Percentiles rank a stretch among this genome's conserved stretches.
Conservation (phyloP, 768 basidiomycete species). For the Termitomyces sp. region DNA sequence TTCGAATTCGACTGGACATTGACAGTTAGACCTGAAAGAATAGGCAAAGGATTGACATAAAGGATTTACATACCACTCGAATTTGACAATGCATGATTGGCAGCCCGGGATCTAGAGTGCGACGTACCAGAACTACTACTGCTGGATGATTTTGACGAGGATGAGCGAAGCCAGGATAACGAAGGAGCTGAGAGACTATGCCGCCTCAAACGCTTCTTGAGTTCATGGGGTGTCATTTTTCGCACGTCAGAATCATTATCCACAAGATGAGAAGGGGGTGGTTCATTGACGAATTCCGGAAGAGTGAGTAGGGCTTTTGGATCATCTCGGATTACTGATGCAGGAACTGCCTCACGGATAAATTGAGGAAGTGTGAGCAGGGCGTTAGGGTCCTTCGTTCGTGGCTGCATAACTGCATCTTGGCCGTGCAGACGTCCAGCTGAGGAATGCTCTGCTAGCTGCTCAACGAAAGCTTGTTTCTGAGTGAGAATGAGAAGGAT, state of each 20-base stretch:
- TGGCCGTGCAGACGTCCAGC: conserved; percentile 76
- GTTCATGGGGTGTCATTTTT: conserved; percentile 14
- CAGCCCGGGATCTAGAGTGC: conserved; percentile 16
- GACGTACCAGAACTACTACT: conserved; percentile 7
- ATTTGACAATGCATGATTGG: conserved; percentile 6
- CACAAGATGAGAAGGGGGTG: conserved; percentile 28
- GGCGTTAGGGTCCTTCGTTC: conserved; percentile 46
- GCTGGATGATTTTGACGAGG: conserved; percentile 23
- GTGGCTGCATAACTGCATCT: conserved; percentile 58
- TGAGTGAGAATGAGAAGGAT: conserved; percentile 21
- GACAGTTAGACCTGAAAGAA: neutral
- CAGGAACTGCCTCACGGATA: conserved; percentile 50
- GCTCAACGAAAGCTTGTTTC: conserved; percentile 76
- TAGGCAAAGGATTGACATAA: neutral
- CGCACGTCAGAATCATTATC: conserved; percentile 9
- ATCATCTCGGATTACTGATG: conserved; percentile 30
- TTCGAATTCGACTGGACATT: conserved; percentile 33
- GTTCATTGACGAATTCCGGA: conserved; percentile 58
- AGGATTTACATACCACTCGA: conserved; percentile 14
- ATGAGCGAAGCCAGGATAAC: conserved; percentile 51
- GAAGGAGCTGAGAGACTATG: conserved; percentile 63
- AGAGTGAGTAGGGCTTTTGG: conserved; percentile 50
- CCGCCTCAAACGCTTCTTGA: conserved; percentile 32
- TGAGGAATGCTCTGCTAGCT: conserved; percentile 65
- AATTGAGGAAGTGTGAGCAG: conserved; percentile 60